Evolutionary conservation across 352 stramenopile species (phyloP).

Genomic region (Hyaloperonospora brassicae): DNA sequence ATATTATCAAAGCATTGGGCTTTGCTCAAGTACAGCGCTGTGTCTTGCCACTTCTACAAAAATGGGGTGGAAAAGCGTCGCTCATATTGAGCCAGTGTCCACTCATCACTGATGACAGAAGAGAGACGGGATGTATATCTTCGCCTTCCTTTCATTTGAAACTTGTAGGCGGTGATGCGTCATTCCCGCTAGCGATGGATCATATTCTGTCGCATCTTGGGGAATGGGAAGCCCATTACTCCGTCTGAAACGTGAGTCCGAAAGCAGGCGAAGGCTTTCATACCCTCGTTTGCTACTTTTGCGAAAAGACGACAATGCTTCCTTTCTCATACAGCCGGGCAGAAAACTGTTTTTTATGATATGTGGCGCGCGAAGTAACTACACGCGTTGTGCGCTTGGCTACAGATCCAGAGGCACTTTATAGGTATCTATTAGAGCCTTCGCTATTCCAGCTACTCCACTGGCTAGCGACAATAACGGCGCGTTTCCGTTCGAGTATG

Average conservation of each 20-base stretch:
- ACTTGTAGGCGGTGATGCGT: slow-evolving; percentile 37
- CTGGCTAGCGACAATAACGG: slow-evolving; percentile 57
- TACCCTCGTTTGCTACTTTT: slow-evolving; percentile 58
- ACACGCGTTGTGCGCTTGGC: slow-evolving; percentile 44
- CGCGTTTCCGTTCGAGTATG: slow-evolving; percentile 61
- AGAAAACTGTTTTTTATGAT: slow-evolving; percentile 55
- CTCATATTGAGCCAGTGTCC: slow-evolving; percentile 37
- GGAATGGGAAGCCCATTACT: slow-evolving; percentile 39
- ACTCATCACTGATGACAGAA: slow-evolving; percentile 5
- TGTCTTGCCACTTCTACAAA: slow-evolving; percentile 53
- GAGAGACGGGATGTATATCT: slow-evolving; percentile 16
- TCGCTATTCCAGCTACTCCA: slow-evolving; percentile 64
- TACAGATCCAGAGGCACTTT: slow-evolving; percentile 65
- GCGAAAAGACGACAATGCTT: slow-evolving; percentile 58
- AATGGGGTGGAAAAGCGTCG: slow-evolving; percentile 37
- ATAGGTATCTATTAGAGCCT: slow-evolving; percentile 58
- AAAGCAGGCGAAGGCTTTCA: slow-evolving; percentile 63
- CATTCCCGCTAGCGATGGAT: slow-evolving; percentile 37
- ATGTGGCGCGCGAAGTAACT: slow-evolving; percentile 51
- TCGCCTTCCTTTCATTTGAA: slow-evolving; percentile 33
- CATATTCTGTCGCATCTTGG: slow-evolving; percentile 46
- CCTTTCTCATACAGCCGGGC: slow-evolving; percentile 45
- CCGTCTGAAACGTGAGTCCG: slow-evolving; percentile 52
- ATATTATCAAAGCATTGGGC: slow-evolving; percentile 18
- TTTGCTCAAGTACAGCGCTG: slow-evolving; percentile 47